Base-by-base conservation (phyloP, 371 early-diverging fungal species). In the Mortierella sp. region DNA sequence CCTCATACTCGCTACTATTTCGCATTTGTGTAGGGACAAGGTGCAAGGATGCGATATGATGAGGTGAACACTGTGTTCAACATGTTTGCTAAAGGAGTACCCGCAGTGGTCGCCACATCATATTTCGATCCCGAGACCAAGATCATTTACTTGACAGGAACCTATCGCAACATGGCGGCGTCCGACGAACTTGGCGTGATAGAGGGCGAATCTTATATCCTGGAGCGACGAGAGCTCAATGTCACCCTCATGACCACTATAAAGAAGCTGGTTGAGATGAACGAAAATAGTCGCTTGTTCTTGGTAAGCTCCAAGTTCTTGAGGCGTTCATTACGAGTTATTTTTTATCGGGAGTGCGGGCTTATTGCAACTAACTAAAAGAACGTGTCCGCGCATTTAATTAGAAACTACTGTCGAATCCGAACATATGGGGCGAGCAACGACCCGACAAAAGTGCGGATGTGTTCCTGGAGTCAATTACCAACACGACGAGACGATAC, bases 401-500 rank as follows among this genome's bases (percentile, higher is more conserved):
- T 34, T 52, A 88, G 88, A 65, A 79, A 57, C 19, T 87, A 24
- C 68, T 88, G 47, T 50, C 19, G 3, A 77, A 88, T 57, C 88
- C 88, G 0, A 88, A 88, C 74, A 75, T 72, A 54, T 88, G 88
- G 88, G 88, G 88, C 14, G 58, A 55, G n/a, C 57, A 76, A 19
- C 34, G 73, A 34, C 84, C 84, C 5, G 77, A 70, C 8, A 50
- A 68, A 50, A 79, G 65, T 14, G 38, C 55, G 6, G 79, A 80
- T 26, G 75, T 84, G 24, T 87, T 84, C 42, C 24, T 88, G n/a
- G 80, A 88, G 48, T 76, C 82, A 6, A 87, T 85, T 4, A 88
- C 90, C 26, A 71, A 80, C 24, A 55, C 90, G 21, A 78, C 80
- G 6, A 85, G 91, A 24, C 81, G 81, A 0, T 93, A 92, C 75